Conservation (phyloP, 2,329 filamentous ascomycete genomes). For the Chaetomiaceae sp. region DNA sequence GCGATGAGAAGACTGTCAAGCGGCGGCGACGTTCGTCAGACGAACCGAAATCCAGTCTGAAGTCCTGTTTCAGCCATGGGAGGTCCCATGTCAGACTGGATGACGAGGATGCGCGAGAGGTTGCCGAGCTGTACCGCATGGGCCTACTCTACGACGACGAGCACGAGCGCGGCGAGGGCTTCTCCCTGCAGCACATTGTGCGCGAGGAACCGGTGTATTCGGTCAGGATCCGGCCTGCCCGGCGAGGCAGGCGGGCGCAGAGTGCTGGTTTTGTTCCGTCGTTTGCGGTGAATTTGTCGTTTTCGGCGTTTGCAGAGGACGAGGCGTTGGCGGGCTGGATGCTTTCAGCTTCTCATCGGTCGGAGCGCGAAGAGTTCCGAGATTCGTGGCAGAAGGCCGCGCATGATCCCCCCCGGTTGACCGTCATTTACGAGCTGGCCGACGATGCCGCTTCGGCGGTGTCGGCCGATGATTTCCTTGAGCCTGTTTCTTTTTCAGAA, state of each 20-base stretch:
- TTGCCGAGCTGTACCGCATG: slow-evolving; percentile 41
- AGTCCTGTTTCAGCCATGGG: background rate
- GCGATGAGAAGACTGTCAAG: slow-evolving; percentile 38
- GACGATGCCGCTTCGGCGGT: slow-evolving; percentile 29
- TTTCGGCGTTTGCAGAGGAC: slow-evolving; percentile 40
- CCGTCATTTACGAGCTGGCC: slow-evolving; percentile 39
- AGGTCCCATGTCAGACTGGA: slow-evolving; percentile 5
- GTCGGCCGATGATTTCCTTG: slow-evolving; percentile 16
- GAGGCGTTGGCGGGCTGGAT: slow-evolving; percentile 37
- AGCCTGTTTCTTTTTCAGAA: background rate
- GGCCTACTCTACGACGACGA: slow-evolving; percentile 44
- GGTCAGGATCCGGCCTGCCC: slow-evolving; percentile 32
- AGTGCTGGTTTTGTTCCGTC: slow-evolving; percentile 22
- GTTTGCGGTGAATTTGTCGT: slow-evolving; percentile 37
- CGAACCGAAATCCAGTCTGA: background rate
- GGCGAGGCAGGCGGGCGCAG: slow-evolving; percentile 19
- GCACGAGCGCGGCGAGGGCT: slow-evolving; percentile 33
- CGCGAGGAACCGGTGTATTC: slow-evolving; percentile 38
- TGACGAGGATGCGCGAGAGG: slow-evolving; percentile 5
- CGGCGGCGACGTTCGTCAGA: background rate
- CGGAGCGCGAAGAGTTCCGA: background rate
- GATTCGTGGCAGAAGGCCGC: background rate
- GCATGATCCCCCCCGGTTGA: slow-evolving; percentile 30
- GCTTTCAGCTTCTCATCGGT: slow-evolving; percentile 14
- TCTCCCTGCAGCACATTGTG: slow-evolving; percentile 39